Evolutionary conservation across 352 stramenopile species (phyloP).

Genomic region (Globisporangium canariense): DNA sequence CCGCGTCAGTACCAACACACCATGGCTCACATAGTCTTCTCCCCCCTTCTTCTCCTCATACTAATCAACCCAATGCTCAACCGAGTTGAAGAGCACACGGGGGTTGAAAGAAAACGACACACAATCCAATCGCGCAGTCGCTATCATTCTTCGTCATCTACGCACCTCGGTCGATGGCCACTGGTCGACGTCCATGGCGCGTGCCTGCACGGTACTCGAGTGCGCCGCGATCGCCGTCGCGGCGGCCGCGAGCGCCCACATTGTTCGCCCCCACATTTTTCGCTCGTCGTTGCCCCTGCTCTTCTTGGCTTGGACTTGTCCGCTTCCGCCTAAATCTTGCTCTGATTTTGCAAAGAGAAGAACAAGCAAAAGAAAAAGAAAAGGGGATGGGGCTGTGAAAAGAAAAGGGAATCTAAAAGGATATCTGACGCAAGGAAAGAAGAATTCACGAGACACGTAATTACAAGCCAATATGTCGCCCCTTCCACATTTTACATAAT

Average conservation of each 20-base stretch:
- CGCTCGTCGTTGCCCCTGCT: conserved; percentile 14
- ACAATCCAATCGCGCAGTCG: background rate
- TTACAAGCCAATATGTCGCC: background rate
- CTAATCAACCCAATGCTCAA: conserved; percentile 8
- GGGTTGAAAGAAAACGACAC: background rate
- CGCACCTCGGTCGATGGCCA: conserved; percentile 81
- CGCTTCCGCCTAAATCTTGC: conserved; percentile 12
- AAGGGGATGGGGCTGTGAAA: background rate
- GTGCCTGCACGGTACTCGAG: conserved; percentile 23
- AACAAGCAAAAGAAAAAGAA: conserved; percentile 7
- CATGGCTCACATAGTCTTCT: background rate
- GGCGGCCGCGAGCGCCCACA: conserved; percentile 13
- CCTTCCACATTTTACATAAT: background rate
- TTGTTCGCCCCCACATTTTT: conserved; percentile 13
- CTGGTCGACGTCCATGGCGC: conserved; percentile 75
- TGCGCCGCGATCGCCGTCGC: conserved; percentile 24
- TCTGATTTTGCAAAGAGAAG: conserved; percentile 9
- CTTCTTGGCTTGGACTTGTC: background rate
- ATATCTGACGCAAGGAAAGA: conserved; percentile 1
- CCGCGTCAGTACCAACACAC: background rate
- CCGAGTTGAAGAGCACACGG: background rate
- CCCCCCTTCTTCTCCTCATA: background rate
- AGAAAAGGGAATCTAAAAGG: background rate
- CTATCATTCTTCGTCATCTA: background rate
- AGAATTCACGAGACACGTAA: background rate